Percentiles rank a stretch among this genome's conserved stretches.
Conservation (phyloP, 164 flowering plant species). For the Brasenia schreberi region DNA sequence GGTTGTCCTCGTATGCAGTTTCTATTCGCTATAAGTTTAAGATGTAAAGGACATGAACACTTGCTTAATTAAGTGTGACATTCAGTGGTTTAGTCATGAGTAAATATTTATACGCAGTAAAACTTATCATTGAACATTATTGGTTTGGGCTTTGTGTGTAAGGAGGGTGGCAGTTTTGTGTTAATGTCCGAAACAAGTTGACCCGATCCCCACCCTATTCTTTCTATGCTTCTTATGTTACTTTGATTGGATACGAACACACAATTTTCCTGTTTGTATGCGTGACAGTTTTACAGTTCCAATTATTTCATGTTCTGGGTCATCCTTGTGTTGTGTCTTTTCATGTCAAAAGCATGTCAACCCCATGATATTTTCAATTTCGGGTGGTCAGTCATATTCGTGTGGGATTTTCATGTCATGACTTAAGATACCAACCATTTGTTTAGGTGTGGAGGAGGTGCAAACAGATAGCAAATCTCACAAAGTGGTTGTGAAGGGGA, state of each 20-base stretch:
- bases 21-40: too few species aligned
- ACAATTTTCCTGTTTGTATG: background rate
- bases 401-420: background rate
- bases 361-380: background rate
- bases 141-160: too few species aligned
- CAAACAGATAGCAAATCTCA: slow-evolving; percentile 49
- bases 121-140: too few species aligned
- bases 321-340: background rate
- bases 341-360: background rate
- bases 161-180: too few species aligned
- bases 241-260: background rate
- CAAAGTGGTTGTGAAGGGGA: slow-evolving; percentile 76
- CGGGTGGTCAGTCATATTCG: background rate
- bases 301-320: background rate
- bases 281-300: background rate
- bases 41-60: too few species aligned
- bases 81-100: too few species aligned
- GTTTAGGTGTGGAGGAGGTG: slow-evolving; percentile 76
- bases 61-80: too few species aligned
- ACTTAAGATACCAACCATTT: background rate
- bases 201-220: background rate
- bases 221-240: background rate
- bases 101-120: too few species aligned
- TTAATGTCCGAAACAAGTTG: background rate
- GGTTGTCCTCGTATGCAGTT: too few species aligned